These are phyloP conservation scores for Coniophora puteana DNA, from an alignment of 1,284 basidiomycete genomes.

Conservation along the genomic window DNA sequence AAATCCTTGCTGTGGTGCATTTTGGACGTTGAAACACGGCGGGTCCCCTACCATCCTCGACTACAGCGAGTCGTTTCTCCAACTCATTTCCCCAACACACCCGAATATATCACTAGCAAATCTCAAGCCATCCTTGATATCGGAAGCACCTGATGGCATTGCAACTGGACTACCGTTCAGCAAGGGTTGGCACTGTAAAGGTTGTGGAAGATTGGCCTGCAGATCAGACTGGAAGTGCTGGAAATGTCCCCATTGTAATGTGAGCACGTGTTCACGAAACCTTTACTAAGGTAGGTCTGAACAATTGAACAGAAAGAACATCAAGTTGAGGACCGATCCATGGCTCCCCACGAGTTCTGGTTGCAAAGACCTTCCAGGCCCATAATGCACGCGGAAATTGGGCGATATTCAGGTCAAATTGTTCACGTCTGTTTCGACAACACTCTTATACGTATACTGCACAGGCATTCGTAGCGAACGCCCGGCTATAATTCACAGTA, in stretches of 20 bases:
- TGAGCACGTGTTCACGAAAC: constrained; percentile 17
- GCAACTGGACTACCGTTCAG: constrained; percentile 52
- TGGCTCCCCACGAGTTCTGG: constrained; percentile 40
- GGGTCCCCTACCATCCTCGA: constrained; percentile 32
- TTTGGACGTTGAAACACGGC: constrained; percentile 42
- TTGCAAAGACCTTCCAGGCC: constrained; percentile 22
- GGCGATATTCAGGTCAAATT: constrained; percentile 24
- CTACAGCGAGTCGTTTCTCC: constrained; percentile 47
- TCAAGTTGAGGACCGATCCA: constrained; percentile 14
- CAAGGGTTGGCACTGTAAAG: constrained; percentile 65
- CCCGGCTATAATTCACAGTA: too few species aligned
- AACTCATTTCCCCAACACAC: constrained; percentile 20
- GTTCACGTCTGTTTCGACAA: background rate
- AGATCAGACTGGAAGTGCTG: constrained; percentile 70
- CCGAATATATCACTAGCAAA: constrained; percentile 32
- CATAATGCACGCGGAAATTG: constrained; percentile 26
- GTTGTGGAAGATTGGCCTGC: constrained; percentile 68
- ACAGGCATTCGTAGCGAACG: too few species aligned
- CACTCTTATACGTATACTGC: background rate
- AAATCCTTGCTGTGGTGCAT: constrained; percentile 46
- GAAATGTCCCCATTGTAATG: constrained; percentile 53
- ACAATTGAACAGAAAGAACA: constrained; percentile 11
- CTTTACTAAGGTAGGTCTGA: background rate
- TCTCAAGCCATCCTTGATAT: constrained; percentile 25
- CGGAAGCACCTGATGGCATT: constrained; percentile 26